Base-by-base conservation (phyloP, 169 alveolate species). In the Plasmodium fragile region DNA sequence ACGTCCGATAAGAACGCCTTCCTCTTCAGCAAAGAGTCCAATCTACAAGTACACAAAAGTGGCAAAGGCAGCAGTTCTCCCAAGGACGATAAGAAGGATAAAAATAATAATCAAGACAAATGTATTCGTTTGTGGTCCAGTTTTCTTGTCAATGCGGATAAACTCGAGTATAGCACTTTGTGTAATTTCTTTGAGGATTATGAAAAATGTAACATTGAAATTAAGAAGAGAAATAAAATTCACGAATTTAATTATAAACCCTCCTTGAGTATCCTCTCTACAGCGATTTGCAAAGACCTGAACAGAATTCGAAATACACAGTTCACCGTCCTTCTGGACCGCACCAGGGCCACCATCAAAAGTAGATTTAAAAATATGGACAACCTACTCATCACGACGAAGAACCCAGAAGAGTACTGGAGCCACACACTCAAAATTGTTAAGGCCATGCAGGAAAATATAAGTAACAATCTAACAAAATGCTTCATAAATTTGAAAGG, bases 191-290 rank as follows among this genome's bases (percentile, higher is more conserved):
- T 43, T 70, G 75, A 91, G 75, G 45, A 70, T 41, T 91, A 77
- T 25, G 73, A 81, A 91, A 79, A 91, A 49, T 91, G 92, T 16
- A 91, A n/a, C 59, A 45, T 91, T 22, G 83, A 91, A 53, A 71
- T 91, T 70, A 55, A 16, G n/a, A 39, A 59, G 10, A 73, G 78
- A 43, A 82, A 69, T 18, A 73, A 45, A 32, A 49, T 49, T 2
- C 92, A 91, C 39, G 92, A 91, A 10, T 91, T 91, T 91, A 91
- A 91, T 45, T 91, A 91, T 91, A 91, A 91, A 39, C 77, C 91
- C 3, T 70, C 94, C 11, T 32, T 91, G 43, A 79, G 70, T 32
- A 72, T 72, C 30, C 53, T 91, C 69, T 45, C 80, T 4, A 91
- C 92, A 7, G 25, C 94, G 10, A 91, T 91, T 2, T 79, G 45